Base-by-base conservation (phyloP, 1,284 basidiomycete genomes). In the Albatrellus sp. region DNA sequence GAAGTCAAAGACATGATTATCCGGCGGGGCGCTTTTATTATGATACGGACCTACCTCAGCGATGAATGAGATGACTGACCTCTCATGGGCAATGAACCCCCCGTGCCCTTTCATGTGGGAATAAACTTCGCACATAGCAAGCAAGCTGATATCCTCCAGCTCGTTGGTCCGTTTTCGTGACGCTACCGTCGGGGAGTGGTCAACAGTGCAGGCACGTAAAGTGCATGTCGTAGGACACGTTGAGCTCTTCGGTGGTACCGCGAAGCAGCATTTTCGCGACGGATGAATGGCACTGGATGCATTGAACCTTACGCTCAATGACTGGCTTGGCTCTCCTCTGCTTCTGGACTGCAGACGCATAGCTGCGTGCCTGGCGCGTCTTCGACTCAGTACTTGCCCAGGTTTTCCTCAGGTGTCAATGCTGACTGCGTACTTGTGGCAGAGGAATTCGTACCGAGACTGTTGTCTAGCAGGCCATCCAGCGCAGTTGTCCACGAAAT, bases 201-300 rank as follows among this genome's bases (percentile, higher is more conserved):
- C 5, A 28, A 17, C 14, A 17, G 6, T 5, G 31, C 28, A 30
- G 43, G 35, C 5, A 37, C 13, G 34, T 37, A 44, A 14, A 17
- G 16, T n/a, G n/a, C 20, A 31, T 8, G 6, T 37, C 35, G 35
- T 20, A 44, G 24, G 35, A 35, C 16, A 35, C 34, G 36, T 37
- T 35, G n/a, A 44, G 43, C 34, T 44, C 43, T n/a, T 20, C 24
- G 13, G 35, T 35, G 7, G 14, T n/a, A 8, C 43, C 43, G 36
- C 43, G 43, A 14, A 44, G n/a, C 11, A 37, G 35, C 16, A 44
- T 29, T 7, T 37, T 20, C 7, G 33, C 33, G 3, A 44, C 31
- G 20, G 32, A 12, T 13, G 28, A 37, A 3, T 17, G 5, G 28
- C 43, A 44, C 3, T 10, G 11, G n/a, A 12, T 9, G 20, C 43